A percentile compares a stretch with the other conserved stretches of the same genome.
phyloP scores from a whole-genome alignment of 306 rosid genomes.

The Trifolium repens region DNA sequence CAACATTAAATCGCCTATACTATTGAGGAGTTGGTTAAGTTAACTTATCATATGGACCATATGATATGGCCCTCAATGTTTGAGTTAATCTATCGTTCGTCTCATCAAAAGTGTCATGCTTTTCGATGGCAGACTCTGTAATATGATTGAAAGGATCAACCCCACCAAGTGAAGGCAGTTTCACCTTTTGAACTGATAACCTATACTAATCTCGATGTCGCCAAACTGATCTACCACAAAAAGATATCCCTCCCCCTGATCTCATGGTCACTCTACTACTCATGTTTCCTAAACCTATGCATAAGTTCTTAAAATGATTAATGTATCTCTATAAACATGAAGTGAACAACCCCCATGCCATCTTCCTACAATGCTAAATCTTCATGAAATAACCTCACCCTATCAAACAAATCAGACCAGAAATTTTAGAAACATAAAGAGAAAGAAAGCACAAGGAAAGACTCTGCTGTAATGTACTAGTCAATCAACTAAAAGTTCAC shows the following conservation, averaged over 20 bases:
- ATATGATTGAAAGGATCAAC: neutral
- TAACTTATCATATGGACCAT: neutral
- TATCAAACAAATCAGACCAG: neutral
- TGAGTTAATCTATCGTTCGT: neutral
- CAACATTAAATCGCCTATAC: neutral
- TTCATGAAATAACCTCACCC: neutral
- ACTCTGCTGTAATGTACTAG: neutral
- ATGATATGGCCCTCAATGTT: neutral
- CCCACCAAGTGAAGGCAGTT: neutral
- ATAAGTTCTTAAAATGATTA: neutral
- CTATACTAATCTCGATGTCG: neutral
- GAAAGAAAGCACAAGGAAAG: neutral
- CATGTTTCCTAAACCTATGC: slow-evolving; percentile 5
- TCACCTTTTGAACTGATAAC: neutral
- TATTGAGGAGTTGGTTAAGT: neutral
- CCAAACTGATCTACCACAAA: neutral
- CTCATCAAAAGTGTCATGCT: neutral
- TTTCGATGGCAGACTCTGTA: neutral
- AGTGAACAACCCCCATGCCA: neutral
- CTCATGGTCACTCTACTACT: neutral
- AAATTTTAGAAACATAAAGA: neutral
- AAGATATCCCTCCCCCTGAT: neutral
- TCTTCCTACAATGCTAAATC: neutral
- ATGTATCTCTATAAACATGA: neutral
- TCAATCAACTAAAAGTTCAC: neutral